A percentile compares a stretch with the other conserved stretches of the same genome.
phyloP scores from a whole-genome alignment of 306 rosid species.

The Vigna nakashimae region DNA sequence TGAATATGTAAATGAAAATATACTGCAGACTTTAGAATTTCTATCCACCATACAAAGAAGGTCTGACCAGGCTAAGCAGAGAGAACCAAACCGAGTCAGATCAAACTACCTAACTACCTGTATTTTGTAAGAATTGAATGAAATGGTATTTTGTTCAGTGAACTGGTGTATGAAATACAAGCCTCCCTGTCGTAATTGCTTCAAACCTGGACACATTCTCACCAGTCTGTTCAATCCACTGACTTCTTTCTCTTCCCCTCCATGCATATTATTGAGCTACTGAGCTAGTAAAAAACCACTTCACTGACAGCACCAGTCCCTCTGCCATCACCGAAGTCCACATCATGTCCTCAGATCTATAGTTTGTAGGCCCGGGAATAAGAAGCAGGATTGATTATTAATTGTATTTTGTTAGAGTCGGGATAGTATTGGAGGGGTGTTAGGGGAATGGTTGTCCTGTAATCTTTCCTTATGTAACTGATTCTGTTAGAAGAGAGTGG shows the following conservation, averaged over 20 bases:
- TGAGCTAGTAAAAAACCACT: neutral
- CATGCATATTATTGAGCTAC: neutral
- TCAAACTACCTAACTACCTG: neutral
- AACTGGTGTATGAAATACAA: neutral
- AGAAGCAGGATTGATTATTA: too few relatives aligned
- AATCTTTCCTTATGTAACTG: too few relatives aligned
- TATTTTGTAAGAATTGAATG: neutral
- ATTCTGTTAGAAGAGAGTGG: too few relatives aligned
- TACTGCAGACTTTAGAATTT: neutral
- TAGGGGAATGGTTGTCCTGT: too few relatives aligned
- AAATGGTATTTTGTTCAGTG: neutral
- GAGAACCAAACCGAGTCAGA: neutral
- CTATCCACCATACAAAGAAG: neutral
- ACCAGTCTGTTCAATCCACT: neutral
- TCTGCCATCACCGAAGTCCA: neutral
- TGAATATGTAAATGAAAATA: slow-evolving; percentile 30
- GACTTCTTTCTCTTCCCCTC: neutral
- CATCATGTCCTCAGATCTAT: too few relatives aligned
- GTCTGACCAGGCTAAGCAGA: neutral
- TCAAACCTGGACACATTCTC: neutral
- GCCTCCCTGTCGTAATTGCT: neutral
- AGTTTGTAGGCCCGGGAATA: too few relatives aligned
- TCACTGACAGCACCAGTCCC: neutral
- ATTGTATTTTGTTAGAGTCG: too few relatives aligned
- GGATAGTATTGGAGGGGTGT: too few relatives aligned